Evolutionary conservation across 495 filamentous ascomycete species (phyloP), one percentile per base, ranked within the genome.

Genomic region (Elasticomyces elasticus): DNA sequence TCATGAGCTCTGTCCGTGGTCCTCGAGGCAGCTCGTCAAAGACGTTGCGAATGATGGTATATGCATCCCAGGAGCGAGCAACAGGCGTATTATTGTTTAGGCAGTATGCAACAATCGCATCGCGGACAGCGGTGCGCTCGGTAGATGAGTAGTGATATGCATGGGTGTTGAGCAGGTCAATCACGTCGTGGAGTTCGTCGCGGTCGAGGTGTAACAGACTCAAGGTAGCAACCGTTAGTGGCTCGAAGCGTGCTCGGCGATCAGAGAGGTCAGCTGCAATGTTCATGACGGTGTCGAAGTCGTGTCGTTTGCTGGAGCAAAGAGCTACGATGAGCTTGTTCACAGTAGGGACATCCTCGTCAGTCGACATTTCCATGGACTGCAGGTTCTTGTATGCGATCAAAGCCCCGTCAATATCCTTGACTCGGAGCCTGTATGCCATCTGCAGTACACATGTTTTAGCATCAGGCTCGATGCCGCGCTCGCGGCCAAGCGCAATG

Each of bases 241-340:
- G 73, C 30, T 85, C 82, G 4, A 97, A 69, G 12, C 71, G 76
- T 11, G 79, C 76, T 49, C 80, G 75, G 26, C 84, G 82, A 58
- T 88, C 80, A 54, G 84, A 80, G 1, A 97, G 71, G 47, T 90
- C 86, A 41, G 81, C 76, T 0, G 86, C 79, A 25, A 95, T 74
- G n/a, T 77, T 74, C 25, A 83, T 81, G 35, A 95, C 80, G 17
- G 76, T 74, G 11, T 86, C 75, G 59, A 85, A 77, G 31, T 83
- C 67, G 11, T 74, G 72, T 15, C 74, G 68, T 26, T 72, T 76
- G 19, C 72, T 68, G 1, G 64, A 54, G 66, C 85, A 90, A 50
- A 94, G 75, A 38, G 83, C 79, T 33, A 79, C 79, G 40, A 98
- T 78, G 37, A 94, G 82, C 52, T 79, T 79, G 69, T 92, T 92